Evolutionary conservation across 306 rosid species (phyloP).

Genomic region (Pyrus bretschneideri): DNA sequence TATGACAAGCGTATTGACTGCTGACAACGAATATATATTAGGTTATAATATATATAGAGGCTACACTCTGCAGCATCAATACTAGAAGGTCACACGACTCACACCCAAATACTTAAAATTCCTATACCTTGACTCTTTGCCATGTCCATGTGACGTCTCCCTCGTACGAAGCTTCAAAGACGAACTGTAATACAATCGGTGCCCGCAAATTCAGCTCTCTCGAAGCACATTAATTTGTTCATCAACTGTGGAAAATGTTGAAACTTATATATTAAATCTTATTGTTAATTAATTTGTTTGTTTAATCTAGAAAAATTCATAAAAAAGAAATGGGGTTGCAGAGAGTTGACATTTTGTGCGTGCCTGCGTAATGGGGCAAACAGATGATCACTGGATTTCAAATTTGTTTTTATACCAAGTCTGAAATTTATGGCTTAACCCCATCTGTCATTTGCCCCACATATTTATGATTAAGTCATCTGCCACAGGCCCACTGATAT

Average conservation of each 20-base stretch:
- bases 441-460: neutral
- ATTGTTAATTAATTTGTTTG: neutral
- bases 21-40: slow-evolving; percentile 17
- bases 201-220: slow-evolving; percentile 15
- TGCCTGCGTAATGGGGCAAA: slow-evolving; percentile 29
- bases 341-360: slow-evolving; percentile 55
- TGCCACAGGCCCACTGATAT: neutral
- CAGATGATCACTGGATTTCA: slow-evolving; percentile 21
- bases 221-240: slow-evolving; percentile 15
- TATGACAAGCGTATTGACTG: slow-evolving; percentile 36
- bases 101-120: neutral
- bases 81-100: neutral
- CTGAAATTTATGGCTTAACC: slow-evolving; percentile 20
- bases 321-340: slow-evolving; percentile 16
- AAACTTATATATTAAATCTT: neutral
- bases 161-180: slow-evolving; percentile 35
- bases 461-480: neutral
- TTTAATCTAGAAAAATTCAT: neutral
- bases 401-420: slow-evolving; percentile 19
- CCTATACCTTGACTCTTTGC: slow-evolving; percentile 21
- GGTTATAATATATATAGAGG: neutral
- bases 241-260: slow-evolving; percentile 21
- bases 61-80: neutral
- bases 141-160: slow-evolving; percentile 38
- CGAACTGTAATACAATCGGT: neutral